Conservation (phyloP, 2,329 filamentous ascomycete genomes). For the Hypoxylon sp. region DNA sequence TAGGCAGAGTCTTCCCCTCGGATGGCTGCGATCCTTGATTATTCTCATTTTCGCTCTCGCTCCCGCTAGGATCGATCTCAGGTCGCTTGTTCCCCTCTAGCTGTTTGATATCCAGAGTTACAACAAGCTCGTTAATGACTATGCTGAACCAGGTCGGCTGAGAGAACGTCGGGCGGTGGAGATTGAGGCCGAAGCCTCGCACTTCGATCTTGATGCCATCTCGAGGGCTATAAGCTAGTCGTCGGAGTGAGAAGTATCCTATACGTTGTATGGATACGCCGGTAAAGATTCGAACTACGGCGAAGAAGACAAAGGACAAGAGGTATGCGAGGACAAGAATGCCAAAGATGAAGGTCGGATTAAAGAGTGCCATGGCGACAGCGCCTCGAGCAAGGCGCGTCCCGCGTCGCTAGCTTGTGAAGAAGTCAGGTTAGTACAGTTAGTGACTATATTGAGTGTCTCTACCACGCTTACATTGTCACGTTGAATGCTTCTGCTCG, state of each 20-base stretch:
- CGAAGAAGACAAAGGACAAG: slow-evolving; percentile 92
- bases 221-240: slow-evolving; percentile 88
- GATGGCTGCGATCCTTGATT: slow-evolving; percentile 35
- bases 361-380: slow-evolving; percentile 71
- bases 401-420: slow-evolving; percentile 45
- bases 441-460: slow-evolving; percentile 5
- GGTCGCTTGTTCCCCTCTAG: slow-evolving; percentile 65
- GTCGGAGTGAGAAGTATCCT: slow-evolving; percentile 90
- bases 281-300: slow-evolving; percentile 89
- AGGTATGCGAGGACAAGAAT: slow-evolving; percentile 88
- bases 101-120: slow-evolving; percentile 82
- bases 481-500: slow-evolving; percentile 39
- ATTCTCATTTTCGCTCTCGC: slow-evolving; percentile 44
- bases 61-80: slow-evolving; percentile 50
- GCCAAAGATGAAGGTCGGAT: slow-evolving; percentile 87
- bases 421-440: slow-evolving; percentile 3
- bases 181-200: slow-evolving; percentile 84
- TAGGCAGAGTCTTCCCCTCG: slow-evolving; percentile 46
- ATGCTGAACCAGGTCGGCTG: slow-evolving; percentile 97
- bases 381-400: slow-evolving; percentile 48
- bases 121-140: slow-evolving; percentile 84
- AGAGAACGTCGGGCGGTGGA: slow-evolving; percentile 95
- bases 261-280: slow-evolving; percentile 96
- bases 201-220: slow-evolving; percentile 93
- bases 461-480: slow-evolving; percentile 43